Evolutionary conservation across 2,329 filamentous ascomycete species (phyloP).

Genomic region (Cytospora chrysosperma): DNA sequence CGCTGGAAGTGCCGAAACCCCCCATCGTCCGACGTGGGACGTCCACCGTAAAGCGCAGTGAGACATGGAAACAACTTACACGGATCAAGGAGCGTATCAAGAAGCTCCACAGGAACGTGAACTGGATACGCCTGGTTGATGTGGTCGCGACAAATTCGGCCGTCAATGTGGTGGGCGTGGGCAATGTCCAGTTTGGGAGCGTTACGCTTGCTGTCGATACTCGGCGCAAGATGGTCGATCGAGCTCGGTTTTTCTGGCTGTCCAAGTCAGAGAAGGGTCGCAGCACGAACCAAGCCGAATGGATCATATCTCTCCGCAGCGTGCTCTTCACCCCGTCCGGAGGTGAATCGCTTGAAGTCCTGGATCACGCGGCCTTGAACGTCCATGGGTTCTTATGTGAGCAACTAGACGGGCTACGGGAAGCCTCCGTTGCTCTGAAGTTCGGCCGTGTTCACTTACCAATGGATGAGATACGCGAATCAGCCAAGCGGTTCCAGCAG

Average conservation of each 20-base stretch:
- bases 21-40: constrained; percentile 33
- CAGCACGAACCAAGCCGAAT: constrained; percentile 78
- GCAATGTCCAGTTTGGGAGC: constrained; percentile 79
- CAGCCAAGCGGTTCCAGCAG: constrained; percentile 55
- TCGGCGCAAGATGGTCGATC: constrained; percentile 84
- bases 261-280: constrained; percentile 59
- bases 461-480: constrained; percentile 77
- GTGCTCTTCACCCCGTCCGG: constrained; percentile 86
- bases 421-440: constrained; percentile 88
- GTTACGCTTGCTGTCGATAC: constrained; percentile 89
- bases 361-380: constrained; percentile 86
- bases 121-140: constrained; percentile 88
- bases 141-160: constrained; percentile 79
- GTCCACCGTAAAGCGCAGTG: constrained; percentile 51
- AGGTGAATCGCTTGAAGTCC: constrained; percentile 77
- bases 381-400: constrained; percentile 89
- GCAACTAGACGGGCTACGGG: constrained; percentile 80
- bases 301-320: constrained; percentile 84
- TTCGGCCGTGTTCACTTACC: constrained; percentile 87
- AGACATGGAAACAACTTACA: constrained; percentile 79
- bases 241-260: constrained; percentile 84
- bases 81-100: constrained; percentile 83
- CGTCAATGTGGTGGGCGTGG: constrained; percentile 75
- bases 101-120: constrained; percentile 77
- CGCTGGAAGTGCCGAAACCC: constrained; percentile 30